Base-by-base conservation (phyloP, 495 filamentous ascomycete genomes). In the Niebla homalea region DNA sequence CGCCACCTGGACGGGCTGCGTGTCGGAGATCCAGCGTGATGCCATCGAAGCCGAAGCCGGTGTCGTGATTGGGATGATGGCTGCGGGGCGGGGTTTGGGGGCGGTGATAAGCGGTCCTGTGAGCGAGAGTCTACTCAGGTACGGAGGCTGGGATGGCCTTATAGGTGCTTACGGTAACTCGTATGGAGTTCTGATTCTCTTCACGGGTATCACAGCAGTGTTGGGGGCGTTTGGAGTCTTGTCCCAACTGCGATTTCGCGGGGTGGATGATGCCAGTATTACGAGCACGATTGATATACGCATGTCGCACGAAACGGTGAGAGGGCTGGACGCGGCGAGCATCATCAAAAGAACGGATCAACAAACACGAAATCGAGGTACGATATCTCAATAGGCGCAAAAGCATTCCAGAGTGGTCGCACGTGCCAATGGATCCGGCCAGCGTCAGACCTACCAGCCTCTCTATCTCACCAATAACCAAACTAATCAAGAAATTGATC, bases 1-100 rank as follows among this genome's bases (percentile, higher is more conserved):
- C 1, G 69, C 68, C 0, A 75, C 73, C 4, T 83, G 79, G 74
- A 68, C 74, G 0, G 82, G 75, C 1, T 66, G 79, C 36, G 73
- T 77, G 43, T 67, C 64, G 21, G 68, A 74, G 26, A 58, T 82
- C 6, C 62, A 65, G 36, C 53, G 58, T 48, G 61, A 61, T 42
- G 60, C 63, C 32, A 43, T 54, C 12, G 61, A 59, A 22, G 60
- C 68, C 1, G 73, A 78, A 35, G 60, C 70, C 0, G 68, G 68
- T 6, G 50, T 58, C n/a, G 26, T 54, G 8, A 72, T 81, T 62
- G 77, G 73, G 0, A 70, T 73, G 38, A 48, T 85, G 48, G 70
- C 71, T 10, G 68, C 69, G 16, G 79, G 76, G 0, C 64, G 78
- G 47, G 83, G 82, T 7, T 64, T 86, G 22, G 81, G 81, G 1